phyloP scores from a whole-genome alignment of 73 alveolate species.

The Breviolum minutum region DNA sequence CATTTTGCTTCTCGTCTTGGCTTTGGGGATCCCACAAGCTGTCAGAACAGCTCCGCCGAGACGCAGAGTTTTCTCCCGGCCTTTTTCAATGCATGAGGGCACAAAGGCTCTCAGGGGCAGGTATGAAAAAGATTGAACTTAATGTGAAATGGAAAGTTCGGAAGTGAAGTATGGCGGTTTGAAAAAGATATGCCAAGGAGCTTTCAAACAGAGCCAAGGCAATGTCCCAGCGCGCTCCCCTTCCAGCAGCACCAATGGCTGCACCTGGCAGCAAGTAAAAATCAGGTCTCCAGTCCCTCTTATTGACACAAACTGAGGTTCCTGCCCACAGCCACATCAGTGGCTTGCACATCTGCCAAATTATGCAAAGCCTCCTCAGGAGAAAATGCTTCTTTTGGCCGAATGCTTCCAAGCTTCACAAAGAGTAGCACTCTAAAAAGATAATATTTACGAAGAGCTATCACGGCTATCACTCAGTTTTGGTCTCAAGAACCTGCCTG shows the following conservation, averaged over 20 bases:
- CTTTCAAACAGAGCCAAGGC: constrained; percentile 25
- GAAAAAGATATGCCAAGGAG: not conserved
- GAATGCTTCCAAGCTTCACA: no score
- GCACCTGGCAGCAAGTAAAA: not conserved
- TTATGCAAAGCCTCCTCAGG: not conserved
- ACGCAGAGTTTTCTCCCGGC: not conserved
- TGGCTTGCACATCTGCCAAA: not conserved
- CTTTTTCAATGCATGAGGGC: not conserved
- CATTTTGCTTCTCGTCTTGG: not conserved
- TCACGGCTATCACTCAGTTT: no score
- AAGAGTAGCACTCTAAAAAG: no score
- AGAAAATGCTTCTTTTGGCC: not conserved
- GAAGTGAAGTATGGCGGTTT: no score
- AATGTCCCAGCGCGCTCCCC: constrained; percentile 27
- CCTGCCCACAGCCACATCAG: not conserved
- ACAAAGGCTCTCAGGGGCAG: not conserved
- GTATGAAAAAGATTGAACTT: no score
- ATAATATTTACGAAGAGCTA: no score
- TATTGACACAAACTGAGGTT: not conserved
- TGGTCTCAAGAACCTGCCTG: not conserved
- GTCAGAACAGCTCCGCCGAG: not conserved
- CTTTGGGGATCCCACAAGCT: constrained; percentile 1
- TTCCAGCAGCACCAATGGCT: constrained; percentile 35
- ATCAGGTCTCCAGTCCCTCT: not conserved
- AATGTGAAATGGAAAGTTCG: no score